Percentiles rank a stretch among this genome's conserved stretches.
Evolutionary conservation across 2,329 filamentous ascomycete species (phyloP).

Genomic region (Cordyceps tenuipes): DNA sequence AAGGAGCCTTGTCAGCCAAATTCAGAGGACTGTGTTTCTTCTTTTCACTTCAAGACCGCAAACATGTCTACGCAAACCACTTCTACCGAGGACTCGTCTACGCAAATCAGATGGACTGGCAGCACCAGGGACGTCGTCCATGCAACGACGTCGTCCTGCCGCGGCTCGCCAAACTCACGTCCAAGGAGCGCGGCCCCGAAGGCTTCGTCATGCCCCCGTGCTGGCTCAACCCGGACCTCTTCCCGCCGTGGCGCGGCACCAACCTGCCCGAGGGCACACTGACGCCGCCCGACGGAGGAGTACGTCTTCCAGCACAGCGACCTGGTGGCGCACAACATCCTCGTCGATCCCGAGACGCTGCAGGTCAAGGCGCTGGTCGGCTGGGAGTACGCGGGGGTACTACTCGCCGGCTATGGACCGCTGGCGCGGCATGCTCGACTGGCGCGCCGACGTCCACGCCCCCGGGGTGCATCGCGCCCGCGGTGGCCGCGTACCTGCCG

Average conservation of each 20-base stretch:
- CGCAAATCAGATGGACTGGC: not conserved
- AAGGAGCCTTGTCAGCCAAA: no score
- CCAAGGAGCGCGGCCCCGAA: constrained; percentile 10
- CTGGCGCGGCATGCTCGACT: constrained; percentile 12
- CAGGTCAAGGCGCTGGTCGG: constrained; percentile 13
- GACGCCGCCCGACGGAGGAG: constrained; percentile 1
- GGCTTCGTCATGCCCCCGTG: constrained; percentile 15
- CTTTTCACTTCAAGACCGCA: no score
- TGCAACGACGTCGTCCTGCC: constrained; percentile 8
- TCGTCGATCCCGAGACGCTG: constrained; percentile 10
- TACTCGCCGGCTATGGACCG: constrained; percentile 13
- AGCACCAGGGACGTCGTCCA: not conserved
- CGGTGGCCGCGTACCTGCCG: constrained; percentile 8
- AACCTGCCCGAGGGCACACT: constrained; percentile 3
- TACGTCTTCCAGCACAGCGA: constrained; percentile 14
- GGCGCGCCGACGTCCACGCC: not conserved
- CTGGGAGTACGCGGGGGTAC: constrained; percentile 15
- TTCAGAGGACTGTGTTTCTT: no score
- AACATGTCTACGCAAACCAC: no score
- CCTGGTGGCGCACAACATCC: constrained; percentile 12
- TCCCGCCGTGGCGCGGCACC: constrained; percentile 9
- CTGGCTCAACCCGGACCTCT: constrained; percentile 9
- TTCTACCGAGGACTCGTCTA: not conserved
- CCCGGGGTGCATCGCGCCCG: not conserved
- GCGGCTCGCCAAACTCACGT: constrained; percentile 10